Evolutionary conservation across 225 moss, liverwort and hornwort species (phyloP).

Genomic region (Lunularia cruciata): DNA sequence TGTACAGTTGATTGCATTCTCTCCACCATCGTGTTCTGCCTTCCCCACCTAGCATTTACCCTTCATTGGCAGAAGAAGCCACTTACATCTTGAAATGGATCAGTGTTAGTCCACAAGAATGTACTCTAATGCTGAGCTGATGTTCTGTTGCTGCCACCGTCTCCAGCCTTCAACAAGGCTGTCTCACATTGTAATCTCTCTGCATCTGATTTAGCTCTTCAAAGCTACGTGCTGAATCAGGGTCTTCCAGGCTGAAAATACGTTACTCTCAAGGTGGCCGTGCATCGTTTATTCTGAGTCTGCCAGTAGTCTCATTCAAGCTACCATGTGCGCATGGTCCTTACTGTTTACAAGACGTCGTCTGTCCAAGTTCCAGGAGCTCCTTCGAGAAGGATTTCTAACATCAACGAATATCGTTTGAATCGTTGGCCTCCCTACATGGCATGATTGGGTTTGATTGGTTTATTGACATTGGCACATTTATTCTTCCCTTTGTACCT

Average conservation of each 20-base stretch:
- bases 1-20: conserved; percentile 51
- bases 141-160: conserved; percentile 22
- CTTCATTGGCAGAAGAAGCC: conserved; percentile 24
- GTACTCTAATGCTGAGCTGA: conserved; percentile 21
- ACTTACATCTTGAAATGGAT: conserved; percentile 25
- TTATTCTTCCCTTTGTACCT: conserved; percentile 2
- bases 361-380: conserved; percentile 1
- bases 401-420: neutral
- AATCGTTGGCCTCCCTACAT: no score
- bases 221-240: conserved; percentile 10
- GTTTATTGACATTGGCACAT: no score
- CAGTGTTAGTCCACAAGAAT: conserved; percentile 17
- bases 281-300: neutral
- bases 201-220: conserved; percentile 22
- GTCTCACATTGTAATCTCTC: conserved; percentile 15
- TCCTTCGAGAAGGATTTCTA: neutral
- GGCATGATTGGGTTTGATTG: conserved; percentile 11
- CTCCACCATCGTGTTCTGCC: conserved; percentile 29
- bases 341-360: neutral
- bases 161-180: conserved; percentile 15
- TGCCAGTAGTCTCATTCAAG: conserved; percentile 11
- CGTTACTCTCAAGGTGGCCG: neutral
- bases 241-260: neutral
- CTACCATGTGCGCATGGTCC: conserved; percentile 16
- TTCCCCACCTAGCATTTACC: conserved; percentile 21